Percentiles rank a stretch among this genome's conserved stretches.
phyloP scores from a whole-genome alignment of 2,329 filamentous ascomycete species.

The Fusarium sp. region DNA sequence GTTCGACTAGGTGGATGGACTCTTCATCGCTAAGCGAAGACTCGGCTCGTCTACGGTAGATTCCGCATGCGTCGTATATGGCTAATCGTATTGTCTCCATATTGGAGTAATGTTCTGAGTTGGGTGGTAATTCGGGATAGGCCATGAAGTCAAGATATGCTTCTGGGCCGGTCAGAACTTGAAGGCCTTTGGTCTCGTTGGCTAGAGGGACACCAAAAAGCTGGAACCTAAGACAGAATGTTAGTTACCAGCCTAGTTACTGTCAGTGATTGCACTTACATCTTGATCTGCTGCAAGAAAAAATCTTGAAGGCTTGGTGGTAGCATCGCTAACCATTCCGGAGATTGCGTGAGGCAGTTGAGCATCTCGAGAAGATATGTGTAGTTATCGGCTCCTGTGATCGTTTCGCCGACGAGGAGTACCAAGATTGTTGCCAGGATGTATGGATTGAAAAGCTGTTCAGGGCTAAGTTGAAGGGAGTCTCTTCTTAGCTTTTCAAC shows the following conservation, averaged over 20 bases:
- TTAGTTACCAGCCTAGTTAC: accelerated
- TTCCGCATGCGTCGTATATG: slow-evolving; percentile 47
- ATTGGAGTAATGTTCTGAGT: slow-evolving; percentile 41
- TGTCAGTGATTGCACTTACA: slow-evolving; percentile 32
- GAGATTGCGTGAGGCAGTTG: slow-evolving; percentile 48
- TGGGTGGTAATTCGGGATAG: slow-evolving; percentile 37
- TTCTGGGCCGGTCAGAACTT: slow-evolving; percentile 39
- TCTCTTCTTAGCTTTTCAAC: slow-evolving; percentile 54
- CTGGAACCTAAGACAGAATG: slow-evolving; percentile 45
- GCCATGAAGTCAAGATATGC: slow-evolving; percentile 51
- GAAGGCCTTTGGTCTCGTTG: slow-evolving; percentile 48
- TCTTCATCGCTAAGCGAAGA: slow-evolving; percentile 36
- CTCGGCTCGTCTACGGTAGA: slow-evolving; percentile 49
- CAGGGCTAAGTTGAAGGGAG: slow-evolving; percentile 47
- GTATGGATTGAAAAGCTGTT: slow-evolving; percentile 55
- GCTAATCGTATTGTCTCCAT: slow-evolving; percentile 42
- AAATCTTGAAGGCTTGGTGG: slow-evolving; percentile 44
- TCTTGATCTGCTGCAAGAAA: slow-evolving; percentile 52
- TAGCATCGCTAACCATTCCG: slow-evolving; percentile 39
- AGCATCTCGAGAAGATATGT: slow-evolving; percentile 56
- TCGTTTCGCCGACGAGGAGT: slow-evolving; percentile 58
- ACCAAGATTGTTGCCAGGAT: slow-evolving; percentile 57
- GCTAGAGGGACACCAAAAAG: slow-evolving; percentile 51
- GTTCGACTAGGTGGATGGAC: slow-evolving; percentile 51
- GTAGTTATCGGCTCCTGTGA: slow-evolving; percentile 58